These are phyloP conservation scores for Verticillium albo-atrum DNA, from an alignment of 2,329 filamentous ascomycete species.

Conservation along the genomic window DNA sequence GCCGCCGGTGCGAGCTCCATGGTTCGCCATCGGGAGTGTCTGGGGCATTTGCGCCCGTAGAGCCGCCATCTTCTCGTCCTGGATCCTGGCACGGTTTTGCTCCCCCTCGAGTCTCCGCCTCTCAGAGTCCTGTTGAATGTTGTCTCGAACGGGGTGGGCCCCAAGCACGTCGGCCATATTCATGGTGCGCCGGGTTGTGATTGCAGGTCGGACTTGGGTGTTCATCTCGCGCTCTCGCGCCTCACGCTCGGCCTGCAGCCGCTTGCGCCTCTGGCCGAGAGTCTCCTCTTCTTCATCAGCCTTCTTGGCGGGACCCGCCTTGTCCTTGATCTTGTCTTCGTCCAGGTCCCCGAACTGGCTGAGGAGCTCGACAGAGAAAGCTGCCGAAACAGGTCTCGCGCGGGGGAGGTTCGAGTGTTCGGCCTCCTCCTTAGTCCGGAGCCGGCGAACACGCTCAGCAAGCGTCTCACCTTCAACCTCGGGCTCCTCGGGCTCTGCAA, in stretches of 20 bases:
- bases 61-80: constrained; percentile 43
- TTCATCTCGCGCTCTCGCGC: constrained; percentile 55
- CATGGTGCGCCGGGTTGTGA: constrained; percentile 11
- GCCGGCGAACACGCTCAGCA: constrained; percentile 58
- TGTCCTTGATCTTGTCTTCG: constrained; percentile 29
- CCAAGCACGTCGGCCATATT: constrained; percentile 55
- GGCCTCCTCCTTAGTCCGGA: constrained; percentile 53
- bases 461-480: constrained; percentile 64
- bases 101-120: constrained; percentile 33
- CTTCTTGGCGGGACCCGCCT: constrained; percentile 20
- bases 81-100: constrained; percentile 32
- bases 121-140: constrained; percentile 32
- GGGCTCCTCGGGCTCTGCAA: not conserved
- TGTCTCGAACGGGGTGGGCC: constrained; percentile 35
- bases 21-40: constrained; percentile 20
- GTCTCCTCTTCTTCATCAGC: constrained; percentile 64
- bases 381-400: constrained; percentile 55
- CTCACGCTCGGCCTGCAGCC: constrained; percentile 66
- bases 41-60: constrained; percentile 46
- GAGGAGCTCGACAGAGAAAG: constrained; percentile 67
- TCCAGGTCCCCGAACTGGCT: constrained; percentile 55
- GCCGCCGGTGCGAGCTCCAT: constrained; percentile 32
- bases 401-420: constrained; percentile 42
- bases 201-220: constrained; percentile 5
- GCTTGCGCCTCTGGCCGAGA: constrained; percentile 68